Evolutionary conservation across 176 grass and related monocot genomes (phyloP).

Genomic region (Pharus latifolius): DNA sequence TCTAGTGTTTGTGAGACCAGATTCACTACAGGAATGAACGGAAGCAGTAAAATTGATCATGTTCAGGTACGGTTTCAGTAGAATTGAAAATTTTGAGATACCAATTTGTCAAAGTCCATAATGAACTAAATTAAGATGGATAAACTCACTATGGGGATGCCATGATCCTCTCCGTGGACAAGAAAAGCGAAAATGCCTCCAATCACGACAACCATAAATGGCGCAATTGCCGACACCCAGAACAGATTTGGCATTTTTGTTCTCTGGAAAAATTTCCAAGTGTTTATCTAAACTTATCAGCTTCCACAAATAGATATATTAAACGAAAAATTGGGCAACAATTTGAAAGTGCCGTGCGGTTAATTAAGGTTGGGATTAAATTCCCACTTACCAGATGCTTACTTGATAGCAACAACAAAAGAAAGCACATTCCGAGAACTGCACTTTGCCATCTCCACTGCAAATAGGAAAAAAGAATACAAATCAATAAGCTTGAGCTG

Average conservation of each 20-base stretch:
- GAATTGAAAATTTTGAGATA: neutral
- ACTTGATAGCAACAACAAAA: constrained; percentile 45
- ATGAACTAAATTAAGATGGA: neutral
- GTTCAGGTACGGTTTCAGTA: no score
- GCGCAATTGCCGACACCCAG: constrained; percentile 84
- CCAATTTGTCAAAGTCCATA: no score
- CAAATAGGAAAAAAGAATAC: constrained; percentile 11
- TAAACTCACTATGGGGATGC: constrained; percentile 70
- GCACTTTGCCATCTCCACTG: constrained; percentile 94
- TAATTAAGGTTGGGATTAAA: neutral
- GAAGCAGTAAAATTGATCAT: no score
- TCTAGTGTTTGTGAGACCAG: neutral
- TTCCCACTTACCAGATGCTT: constrained; percentile 63
- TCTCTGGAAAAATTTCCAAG: constrained; percentile 39
- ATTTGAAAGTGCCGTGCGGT: neutral
- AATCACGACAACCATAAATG: constrained; percentile 64
- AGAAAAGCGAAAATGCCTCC: constrained; percentile 76
- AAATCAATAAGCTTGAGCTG: no score
- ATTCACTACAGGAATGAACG: no score
- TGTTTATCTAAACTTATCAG: no score
- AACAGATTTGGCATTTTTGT: constrained; percentile 63
- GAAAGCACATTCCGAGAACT: constrained; percentile 70
- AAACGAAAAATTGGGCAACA: neutral
- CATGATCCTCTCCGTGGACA: constrained; percentile 71
- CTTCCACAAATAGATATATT: neutral